Conservation (phyloP, 2,329 filamentous ascomycete species). For the Raffaelea arxii region DNA sequence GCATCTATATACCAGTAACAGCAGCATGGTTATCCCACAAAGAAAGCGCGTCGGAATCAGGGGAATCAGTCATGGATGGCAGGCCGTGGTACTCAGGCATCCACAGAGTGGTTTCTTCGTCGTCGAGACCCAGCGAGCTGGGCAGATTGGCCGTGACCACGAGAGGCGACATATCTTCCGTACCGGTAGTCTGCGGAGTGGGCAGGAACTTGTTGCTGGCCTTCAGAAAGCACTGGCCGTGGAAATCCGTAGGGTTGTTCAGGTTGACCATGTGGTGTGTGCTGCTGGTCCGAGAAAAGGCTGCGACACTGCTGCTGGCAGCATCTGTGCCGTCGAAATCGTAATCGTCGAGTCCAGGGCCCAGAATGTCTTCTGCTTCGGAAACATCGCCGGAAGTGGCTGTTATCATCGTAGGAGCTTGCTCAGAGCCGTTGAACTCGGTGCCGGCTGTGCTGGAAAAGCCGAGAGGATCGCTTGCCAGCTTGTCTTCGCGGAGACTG, state of each 20-base stretch:
- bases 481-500: constrained; percentile 33
- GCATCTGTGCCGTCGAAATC: constrained; percentile 21
- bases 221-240: constrained; percentile 43
- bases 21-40: no score
- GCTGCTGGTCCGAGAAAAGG: constrained; percentile 38
- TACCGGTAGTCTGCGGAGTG: constrained; percentile 27
- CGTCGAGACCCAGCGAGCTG: constrained; percentile 17
- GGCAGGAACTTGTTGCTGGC: constrained; percentile 34
- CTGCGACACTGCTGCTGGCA: constrained; percentile 21
- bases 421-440: constrained; percentile 45
- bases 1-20: neutral
- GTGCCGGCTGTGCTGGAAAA: constrained; percentile 45
- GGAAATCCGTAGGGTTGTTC: constrained; percentile 35
- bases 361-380: constrained; percentile 50
- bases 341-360: constrained; percentile 29
- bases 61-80: constrained; percentile 20
- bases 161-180: constrained; percentile 36
- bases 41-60: constrained; percentile 17
- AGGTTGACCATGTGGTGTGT: constrained; percentile 29
- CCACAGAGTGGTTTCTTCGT: constrained; percentile 42
- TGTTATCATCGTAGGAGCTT: constrained; percentile 43
- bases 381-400: constrained; percentile 59
- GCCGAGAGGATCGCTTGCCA: constrained; percentile 38
- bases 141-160: constrained; percentile 5
- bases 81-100: constrained; percentile 31